Evolutionary conservation across 1,284 basidiomycete genomes (phyloP), one percentile per base, ranked within the genome.

Genomic region (Tilletiopsis washingtonensis): DNA sequence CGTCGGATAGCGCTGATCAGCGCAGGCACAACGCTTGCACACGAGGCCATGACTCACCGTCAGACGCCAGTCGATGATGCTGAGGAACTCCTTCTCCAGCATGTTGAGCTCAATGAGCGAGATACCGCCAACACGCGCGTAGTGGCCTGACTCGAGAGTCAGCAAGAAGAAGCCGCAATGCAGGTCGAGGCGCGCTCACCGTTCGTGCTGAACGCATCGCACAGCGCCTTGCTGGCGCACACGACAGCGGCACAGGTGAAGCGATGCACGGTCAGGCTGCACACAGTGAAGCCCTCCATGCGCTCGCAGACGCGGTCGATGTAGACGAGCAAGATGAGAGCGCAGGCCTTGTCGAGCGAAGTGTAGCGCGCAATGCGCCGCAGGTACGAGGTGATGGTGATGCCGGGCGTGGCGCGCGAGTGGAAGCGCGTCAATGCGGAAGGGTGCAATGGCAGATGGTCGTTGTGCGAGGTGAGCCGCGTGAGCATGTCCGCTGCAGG

Each of bases 191-290:
- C 45, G 12, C 25, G 53, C 61, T 42, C 47, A 56, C 56, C 48
- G 56, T 73, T 73, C 20, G 70, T 73, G 43, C 64, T 69, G 49
- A 73, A 73, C 0, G 70, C 62, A 47, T 73, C 70, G 54, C 70
- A 73, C 12, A 73, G 53, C 15, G 67, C 70, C 42, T 73, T 73
- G 51, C 52, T 62, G 3, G 69, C 67, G 41, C 67, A 69, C 1
- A 73, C 65, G 26, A 73, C 62, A 19, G 67, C 63, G 2, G 69
- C 70, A 36, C 69, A 73, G 32, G 70, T 57, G 54, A 73, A 73
- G 2, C 70, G 60, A 51, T 73, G 70, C 14, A 73, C 70, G 7
- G 70, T 73, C 11, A 73, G 50, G 5, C 67, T 59, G 56, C 67
- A 73, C 29, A 73, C 66, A 21, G 70, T 73, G 42, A 73, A 73